Percentiles rank a stretch among this genome's conserved stretches.
Evolutionary conservation across 805 yeast genomes (phyloP).

Genomic region (Ogataea salicorniae): DNA sequence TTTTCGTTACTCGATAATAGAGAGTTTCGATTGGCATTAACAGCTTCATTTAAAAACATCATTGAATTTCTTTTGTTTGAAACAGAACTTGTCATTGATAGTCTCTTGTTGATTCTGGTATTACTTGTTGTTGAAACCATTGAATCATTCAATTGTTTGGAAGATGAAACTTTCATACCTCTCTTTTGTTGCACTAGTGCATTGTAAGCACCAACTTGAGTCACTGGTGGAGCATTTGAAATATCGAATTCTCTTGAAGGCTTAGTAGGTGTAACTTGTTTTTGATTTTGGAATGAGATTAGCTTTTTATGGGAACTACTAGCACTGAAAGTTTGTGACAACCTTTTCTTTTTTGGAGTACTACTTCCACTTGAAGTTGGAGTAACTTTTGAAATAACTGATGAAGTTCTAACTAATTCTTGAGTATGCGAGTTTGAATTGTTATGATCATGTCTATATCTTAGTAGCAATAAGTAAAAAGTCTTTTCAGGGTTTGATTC

Average conservation of each 20-base stretch:
- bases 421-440: slow-evolving; percentile 14
- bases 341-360: slow-evolving; percentile 36
- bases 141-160: slow-evolving; percentile 3
- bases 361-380: slow-evolving; percentile 19
- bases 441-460: slow-evolving; percentile 33
- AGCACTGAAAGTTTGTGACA: slow-evolving; percentile 35
- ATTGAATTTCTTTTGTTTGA: slow-evolving; percentile 32
- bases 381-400: slow-evolving; percentile 27
- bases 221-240: slow-evolving; percentile 9
- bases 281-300: slow-evolving; percentile 38
- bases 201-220: slow-evolving; percentile 16
- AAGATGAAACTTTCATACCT: slow-evolving; percentile 2
- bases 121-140: too few species aligned
- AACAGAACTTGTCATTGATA: slow-evolving; percentile 12
- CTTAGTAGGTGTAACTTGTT: slow-evolving; percentile 18
- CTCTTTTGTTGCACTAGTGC: slow-evolving; percentile 16
- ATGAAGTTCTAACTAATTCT: slow-evolving; percentile 26
- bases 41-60: slow-evolving; percentile 19
- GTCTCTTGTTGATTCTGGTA: background rate
- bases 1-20: too few species aligned
- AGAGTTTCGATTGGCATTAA: background rate
- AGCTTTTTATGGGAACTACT: slow-evolving; percentile 43
- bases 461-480: slow-evolving; percentile 31
- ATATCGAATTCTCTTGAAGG: slow-evolving; percentile 4
- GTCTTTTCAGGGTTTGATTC: slow-evolving; percentile 34